Base-by-base conservation (phyloP, 2,329 filamentous ascomycete genomes). In the Ophiostoma himal-ulmi region DNA sequence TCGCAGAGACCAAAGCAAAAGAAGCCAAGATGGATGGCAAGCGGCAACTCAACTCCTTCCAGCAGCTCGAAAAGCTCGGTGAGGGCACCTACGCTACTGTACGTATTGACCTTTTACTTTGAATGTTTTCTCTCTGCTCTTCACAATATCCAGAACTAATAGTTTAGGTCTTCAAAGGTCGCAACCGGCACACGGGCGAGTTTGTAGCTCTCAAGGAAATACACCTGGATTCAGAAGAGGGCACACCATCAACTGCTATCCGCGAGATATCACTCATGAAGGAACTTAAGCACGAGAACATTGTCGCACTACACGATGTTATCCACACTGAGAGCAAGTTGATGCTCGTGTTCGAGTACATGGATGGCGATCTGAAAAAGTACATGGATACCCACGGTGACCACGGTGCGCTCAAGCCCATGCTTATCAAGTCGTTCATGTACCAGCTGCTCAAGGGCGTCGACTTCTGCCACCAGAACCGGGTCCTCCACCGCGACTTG, bases 271-370 rank as follows among this genome's bases (percentile, higher is more conserved):
- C 94, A 1, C 86, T 99, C 71, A 98, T 99, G 95, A 99, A 99
- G 82, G 95, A 99, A 82, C 86, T 99, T 75, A 98, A 98, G 81
- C 95, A 99, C 81, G 94, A 97, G 79, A 98, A 97, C 78, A 98
- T 99, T 75, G 94, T 99, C 76, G 92, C 91, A 71, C 89, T 99
- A 5, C 93, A 98, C 85, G 95, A 99, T 84, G 95, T 99, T 70
- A 98, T 99, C 77, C 95, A 99, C 81, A 99, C 95, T 71, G 95
- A 99, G 83, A 99, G 98, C 82, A 99, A 99, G 80, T 88, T 99
- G 71, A 99, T 99, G 95, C 89, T 99, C 57, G 95, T 99, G 11
- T 99, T 99, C 76, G 95, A 99, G 80, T 97, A 90, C 81, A 97
- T 99, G 94, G 95, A 99, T 81, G 93, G 94, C 78, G 95, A 99